These are phyloP conservation scores for Moesziomyces globuligerus DNA, from an alignment of 1,284 basidiomycete species.

Conservation along the genomic window DNA sequence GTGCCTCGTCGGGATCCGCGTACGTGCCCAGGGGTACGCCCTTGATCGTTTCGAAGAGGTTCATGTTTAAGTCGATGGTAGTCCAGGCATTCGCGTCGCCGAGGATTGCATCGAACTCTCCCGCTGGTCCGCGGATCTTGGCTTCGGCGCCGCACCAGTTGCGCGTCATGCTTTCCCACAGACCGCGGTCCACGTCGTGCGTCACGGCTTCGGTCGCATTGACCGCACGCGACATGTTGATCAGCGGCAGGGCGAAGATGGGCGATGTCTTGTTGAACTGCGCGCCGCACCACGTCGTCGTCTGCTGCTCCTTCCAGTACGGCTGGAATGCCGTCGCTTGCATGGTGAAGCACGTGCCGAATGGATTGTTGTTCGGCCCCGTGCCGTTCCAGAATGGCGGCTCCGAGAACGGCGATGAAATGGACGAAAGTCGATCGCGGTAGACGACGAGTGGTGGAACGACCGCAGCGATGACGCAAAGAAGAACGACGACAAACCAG, in stretches of 20 bases:
- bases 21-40: conserved; percentile 28
- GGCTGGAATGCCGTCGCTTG: conserved; percentile 45
- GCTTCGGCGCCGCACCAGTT: conserved; percentile 50
- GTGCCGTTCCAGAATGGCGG: conserved; percentile 48
- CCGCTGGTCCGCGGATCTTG: conserved; percentile 25
- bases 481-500: conserved; percentile 26
- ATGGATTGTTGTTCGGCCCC: conserved; percentile 41
- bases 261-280: conserved; percentile 40
- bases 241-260: conserved; percentile 38
- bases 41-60: conserved; percentile 31
- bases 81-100: conserved; percentile 41
- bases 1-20: conserved; percentile 15
- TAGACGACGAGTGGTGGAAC: conserved; percentile 34
- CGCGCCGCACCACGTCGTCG: conserved; percentile 44
- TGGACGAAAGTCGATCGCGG: conserved; percentile 17
- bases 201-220: conserved; percentile 5
- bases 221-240: conserved; percentile 38
- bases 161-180: conserved; percentile 30
- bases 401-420: conserved; percentile 11
- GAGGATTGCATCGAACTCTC: conserved; percentile 23
- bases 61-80: conserved; percentile 32
- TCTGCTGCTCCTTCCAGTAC: conserved; percentile 38
- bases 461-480: conserved; percentile 29
- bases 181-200: conserved; percentile 5
- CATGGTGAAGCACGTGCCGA: conserved; percentile 42